Conservation (phyloP, 176 grass and related monocot genomes). For the Bolboschoenus planiculmis region DNA sequence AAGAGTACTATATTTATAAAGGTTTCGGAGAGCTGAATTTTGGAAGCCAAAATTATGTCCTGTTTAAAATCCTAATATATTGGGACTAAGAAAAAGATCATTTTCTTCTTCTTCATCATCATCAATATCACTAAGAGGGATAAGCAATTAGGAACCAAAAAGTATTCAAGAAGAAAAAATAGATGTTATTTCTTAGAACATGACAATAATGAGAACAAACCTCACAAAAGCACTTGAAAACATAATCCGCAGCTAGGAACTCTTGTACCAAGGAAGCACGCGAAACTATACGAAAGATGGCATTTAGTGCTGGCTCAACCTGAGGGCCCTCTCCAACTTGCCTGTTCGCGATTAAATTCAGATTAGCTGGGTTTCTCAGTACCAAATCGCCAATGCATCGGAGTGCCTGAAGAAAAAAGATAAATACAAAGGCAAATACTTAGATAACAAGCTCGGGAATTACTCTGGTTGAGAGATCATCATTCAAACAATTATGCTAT, state of each 20-base stretch:
- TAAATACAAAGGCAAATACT: constrained; percentile 11
- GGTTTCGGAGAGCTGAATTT: not conserved
- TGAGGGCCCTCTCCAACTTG: constrained; percentile 94
- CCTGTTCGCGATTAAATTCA: constrained; percentile 62
- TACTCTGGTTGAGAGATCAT: not conserved
- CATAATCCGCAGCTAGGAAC: constrained; percentile 91
- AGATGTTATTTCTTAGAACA: not conserved
- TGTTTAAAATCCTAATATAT: not conserved
- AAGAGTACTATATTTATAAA: not conserved
- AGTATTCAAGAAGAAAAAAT: not conserved
- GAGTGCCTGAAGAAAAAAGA: constrained; percentile 61
- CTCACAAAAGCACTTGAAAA: constrained; percentile 95
- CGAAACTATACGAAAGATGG: constrained; percentile 72
- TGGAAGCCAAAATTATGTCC: not conserved
- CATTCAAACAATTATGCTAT: not conserved
- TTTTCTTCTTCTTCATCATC: not conserved
- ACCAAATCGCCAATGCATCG: constrained; percentile 89
- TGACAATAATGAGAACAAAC: constrained; percentile 26
- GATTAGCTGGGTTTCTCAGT: constrained; percentile 78
- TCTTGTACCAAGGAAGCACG: constrained; percentile 70
- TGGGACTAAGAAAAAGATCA: not conserved
- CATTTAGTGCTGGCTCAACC: constrained; percentile 79
- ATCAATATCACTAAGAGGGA: not conserved
- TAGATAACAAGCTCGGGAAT: not conserved
- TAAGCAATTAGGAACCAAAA: not conserved